Evolutionary conservation across 129 eudicot genomes (phyloP).

Genomic region (Artemisia argyi): DNA sequence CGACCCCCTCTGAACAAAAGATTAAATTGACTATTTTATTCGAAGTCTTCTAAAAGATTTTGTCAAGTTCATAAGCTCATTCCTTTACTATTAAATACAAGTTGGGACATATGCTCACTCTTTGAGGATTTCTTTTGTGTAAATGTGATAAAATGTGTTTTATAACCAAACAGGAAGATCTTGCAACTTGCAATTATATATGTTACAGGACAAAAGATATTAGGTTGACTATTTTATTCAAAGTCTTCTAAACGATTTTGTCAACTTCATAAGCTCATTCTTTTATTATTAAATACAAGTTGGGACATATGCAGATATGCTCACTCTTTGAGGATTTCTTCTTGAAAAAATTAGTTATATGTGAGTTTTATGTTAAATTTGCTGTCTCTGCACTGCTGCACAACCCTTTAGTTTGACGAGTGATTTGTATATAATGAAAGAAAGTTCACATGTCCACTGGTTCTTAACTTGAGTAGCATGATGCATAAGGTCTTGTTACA

Average conservation of each 20-base stretch:
- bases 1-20: too few relatives aligned
- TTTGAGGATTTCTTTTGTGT: background rate
- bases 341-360: too few relatives aligned
- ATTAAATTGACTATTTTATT: too few relatives aligned
- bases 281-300: constrained; percentile 1
- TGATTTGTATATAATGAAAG: background rate
- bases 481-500: background rate
- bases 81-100: constrained; percentile 2
- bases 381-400: constrained; percentile 5
- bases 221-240: too few relatives aligned
- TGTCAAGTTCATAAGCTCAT: background rate
- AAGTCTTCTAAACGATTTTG: too few relatives aligned
- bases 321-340: constrained; percentile 1
- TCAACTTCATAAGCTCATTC: background rate
- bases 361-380: constrained; percentile 10
- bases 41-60: too few relatives aligned
- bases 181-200: constrained; percentile 3
- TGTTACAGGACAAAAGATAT: too few relatives aligned
- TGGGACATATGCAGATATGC: constrained; percentile 13
- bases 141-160: too few relatives aligned
- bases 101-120: constrained; percentile 11
- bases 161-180: too few relatives aligned
- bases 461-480: background rate
- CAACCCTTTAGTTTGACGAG: background rate
- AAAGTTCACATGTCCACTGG: background rate